These are phyloP conservation scores for Selenicereus undatus DNA, from an alignment of 148 eudicot species.

Conservation along the genomic window DNA sequence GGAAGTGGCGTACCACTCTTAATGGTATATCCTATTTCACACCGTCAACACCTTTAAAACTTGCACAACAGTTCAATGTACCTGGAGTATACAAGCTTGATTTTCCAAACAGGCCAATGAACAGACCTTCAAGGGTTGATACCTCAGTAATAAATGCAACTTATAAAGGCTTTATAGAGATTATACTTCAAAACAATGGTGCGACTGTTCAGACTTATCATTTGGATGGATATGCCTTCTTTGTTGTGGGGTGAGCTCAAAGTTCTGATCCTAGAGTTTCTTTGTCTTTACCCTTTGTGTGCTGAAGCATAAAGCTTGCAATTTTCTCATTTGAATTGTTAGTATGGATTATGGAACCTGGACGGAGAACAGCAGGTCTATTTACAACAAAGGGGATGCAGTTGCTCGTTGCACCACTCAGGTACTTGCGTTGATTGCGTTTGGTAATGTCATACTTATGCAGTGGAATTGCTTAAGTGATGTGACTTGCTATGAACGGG, in stretches of 20 bases:
- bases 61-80: slow-evolving; percentile 78
- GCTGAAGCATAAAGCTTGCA: slow-evolving; percentile 12
- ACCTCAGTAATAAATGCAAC: slow-evolving; percentile 85
- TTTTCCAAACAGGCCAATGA: slow-evolving; percentile 79
- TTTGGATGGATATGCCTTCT: slow-evolving; percentile 91
- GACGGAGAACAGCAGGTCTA: slow-evolving; percentile 82
- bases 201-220: slow-evolving; percentile 77
- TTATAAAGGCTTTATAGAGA: slow-evolving; percentile 87
- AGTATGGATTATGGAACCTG: slow-evolving; percentile 94
- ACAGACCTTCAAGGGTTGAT: slow-evolving; percentile 74
- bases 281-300: not conserved
- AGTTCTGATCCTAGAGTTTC: not conserved
- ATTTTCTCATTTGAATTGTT: slow-evolving; percentile 10
- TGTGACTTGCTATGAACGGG: no score
- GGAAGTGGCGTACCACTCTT: slow-evolving; percentile 76
- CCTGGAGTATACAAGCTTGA: slow-evolving; percentile 88
- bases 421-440: slow-evolving; percentile 10
- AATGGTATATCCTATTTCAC: slow-evolving; percentile 81
- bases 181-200: slow-evolving; percentile 81
- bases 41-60: slow-evolving; percentile 83
- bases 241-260: slow-evolving; percentile 84
- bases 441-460: no score
- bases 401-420: slow-evolving; percentile 95
- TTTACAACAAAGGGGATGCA: slow-evolving; percentile 91
- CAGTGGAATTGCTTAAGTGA: no score